Percentiles rank a stretch among this genome's conserved stretches.
Conservation (phyloP, 202 grass and related monocot species). For the Brachypodium distachyon region DNA sequence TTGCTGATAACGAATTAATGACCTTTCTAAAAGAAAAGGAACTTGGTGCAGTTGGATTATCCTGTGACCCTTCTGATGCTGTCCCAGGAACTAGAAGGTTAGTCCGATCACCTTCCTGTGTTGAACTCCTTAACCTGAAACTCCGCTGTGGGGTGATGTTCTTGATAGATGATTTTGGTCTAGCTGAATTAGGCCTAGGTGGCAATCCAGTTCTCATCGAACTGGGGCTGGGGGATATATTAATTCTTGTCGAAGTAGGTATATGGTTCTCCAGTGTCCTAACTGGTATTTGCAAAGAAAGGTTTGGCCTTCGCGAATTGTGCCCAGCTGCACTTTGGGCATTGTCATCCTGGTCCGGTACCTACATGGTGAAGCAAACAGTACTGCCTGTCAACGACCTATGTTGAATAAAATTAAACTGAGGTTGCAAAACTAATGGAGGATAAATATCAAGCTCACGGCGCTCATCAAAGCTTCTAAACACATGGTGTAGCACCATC, state of each 20-base stretch:
- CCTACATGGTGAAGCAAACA: conserved; percentile 22
- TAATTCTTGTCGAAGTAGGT: conserved; percentile 48
- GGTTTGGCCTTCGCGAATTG: conserved; percentile 53
- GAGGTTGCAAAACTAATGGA: background rate
- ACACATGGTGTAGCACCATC: background rate
- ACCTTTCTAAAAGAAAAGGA: conserved; percentile 82
- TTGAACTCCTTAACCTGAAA: conserved; percentile 53
- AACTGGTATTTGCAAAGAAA: conserved; percentile 81
- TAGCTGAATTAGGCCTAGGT: conserved; percentile 63
- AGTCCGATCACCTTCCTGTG: conserved; percentile 52
- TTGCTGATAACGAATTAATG: conserved; percentile 57
- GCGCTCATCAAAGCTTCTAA: background rate
- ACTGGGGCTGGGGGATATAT: conserved; percentile 50
- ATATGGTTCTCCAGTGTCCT: conserved; percentile 59
- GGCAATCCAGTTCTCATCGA: conserved; percentile 62
- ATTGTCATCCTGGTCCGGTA: conserved; percentile 4
- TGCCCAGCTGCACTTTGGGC: conserved; percentile 7
- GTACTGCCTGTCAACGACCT: background rate
- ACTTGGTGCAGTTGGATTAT: conserved; percentile 44
- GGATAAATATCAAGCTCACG: background rate
- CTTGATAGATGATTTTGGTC: conserved; percentile 69
- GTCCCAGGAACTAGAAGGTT: conserved; percentile 61
- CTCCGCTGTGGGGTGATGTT: conserved; percentile 58
- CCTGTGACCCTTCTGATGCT: conserved; percentile 45
- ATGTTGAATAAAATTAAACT: background rate